A percentile compares a stretch with the other conserved stretches of the same genome.
Conservation (phyloP, 2,329 filamentous ascomycete genomes). For the Diaporthe citri region DNA sequence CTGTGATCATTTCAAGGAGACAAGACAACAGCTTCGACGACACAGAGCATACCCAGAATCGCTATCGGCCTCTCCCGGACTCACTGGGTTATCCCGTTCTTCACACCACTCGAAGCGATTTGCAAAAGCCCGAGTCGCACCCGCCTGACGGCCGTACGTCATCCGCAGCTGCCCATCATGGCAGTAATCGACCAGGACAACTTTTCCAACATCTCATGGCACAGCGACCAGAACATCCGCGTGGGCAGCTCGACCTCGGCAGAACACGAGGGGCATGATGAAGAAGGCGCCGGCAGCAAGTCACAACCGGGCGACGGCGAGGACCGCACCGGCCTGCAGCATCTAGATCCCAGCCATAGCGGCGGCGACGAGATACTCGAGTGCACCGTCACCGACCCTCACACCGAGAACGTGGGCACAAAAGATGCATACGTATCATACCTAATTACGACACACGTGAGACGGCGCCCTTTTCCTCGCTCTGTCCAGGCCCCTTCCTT, state of each 20-base stretch:
- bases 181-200: slow-evolving; percentile 72
- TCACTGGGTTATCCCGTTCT: not conserved
- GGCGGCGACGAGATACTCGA: slow-evolving; percentile 83
- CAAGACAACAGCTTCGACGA: not conserved
- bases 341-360: slow-evolving; percentile 71
- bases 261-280: slow-evolving; percentile 38
- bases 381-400: slow-evolving; percentile 83
- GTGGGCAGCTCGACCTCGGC: slow-evolving; percentile 48
- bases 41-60: not conserved
- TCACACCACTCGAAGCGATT: not conserved
- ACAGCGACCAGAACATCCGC: slow-evolving; percentile 68
- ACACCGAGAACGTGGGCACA: slow-evolving; percentile 96
- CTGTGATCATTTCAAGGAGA: not conserved
- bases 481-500: not conserved
- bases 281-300: slow-evolving; percentile 48
- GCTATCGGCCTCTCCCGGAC: not conserved
- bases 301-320: slow-evolving; percentile 53
- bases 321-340: slow-evolving; percentile 63
- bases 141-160: slow-evolving; percentile 1
- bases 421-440: slow-evolving; percentile 98
- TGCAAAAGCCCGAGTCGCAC: not conserved
- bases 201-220: slow-evolving; percentile 87
- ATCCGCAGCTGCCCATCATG: slow-evolving; percentile 48
- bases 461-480: slow-evolving; percentile 35
- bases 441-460: slow-evolving; percentile 88